A percentile compares a stretch with the other conserved stretches of the same genome.
phyloP scores from a whole-genome alignment of 2,329 filamentous ascomycete genomes.

The Knufia fluminis region DNA sequence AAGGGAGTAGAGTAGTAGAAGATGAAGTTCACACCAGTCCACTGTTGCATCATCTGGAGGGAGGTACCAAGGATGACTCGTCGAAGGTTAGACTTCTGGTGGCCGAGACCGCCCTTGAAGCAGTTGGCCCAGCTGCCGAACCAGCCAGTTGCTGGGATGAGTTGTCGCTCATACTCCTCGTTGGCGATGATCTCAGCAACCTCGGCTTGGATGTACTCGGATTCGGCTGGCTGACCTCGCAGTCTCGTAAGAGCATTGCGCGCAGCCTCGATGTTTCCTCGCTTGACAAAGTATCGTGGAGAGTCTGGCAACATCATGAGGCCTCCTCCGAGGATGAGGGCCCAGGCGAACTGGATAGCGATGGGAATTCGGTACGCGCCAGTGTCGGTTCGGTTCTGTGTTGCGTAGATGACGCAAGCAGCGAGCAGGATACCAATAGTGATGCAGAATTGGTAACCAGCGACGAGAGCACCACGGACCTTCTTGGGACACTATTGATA shows the following conservation, averaged over 20 bases:
- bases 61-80: conserved; percentile 62
- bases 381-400: conserved; percentile 51
- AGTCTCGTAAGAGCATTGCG: conserved; percentile 55
- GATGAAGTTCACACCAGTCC: conserved; percentile 87
- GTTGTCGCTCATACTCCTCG: conserved; percentile 62
- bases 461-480: conserved; percentile 70
- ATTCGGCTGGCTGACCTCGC: conserved; percentile 64
- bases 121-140: conserved; percentile 51
- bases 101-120: conserved; percentile 47
- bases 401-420: conserved; percentile 63
- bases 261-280: conserved; percentile 58
- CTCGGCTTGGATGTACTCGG: conserved; percentile 67
- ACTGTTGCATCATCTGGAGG: conserved; percentile 71
- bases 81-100: conserved; percentile 48
- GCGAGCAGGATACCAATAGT: conserved; percentile 70
- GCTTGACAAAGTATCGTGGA: conserved; percentile 76
- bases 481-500: conserved; percentile 51
- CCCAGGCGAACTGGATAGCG: conserved; percentile 70
- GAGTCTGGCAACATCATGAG: conserved; percentile 74
- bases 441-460: conserved; percentile 75
- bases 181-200: conserved; percentile 81
- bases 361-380: conserved; percentile 74
- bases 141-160: conserved; percentile 18
- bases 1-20: conserved; percentile 76
- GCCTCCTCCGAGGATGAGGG: conserved; percentile 58